Conservation (phyloP, 1,139 yeast genomes). For the Diutina neorugosa region DNA sequence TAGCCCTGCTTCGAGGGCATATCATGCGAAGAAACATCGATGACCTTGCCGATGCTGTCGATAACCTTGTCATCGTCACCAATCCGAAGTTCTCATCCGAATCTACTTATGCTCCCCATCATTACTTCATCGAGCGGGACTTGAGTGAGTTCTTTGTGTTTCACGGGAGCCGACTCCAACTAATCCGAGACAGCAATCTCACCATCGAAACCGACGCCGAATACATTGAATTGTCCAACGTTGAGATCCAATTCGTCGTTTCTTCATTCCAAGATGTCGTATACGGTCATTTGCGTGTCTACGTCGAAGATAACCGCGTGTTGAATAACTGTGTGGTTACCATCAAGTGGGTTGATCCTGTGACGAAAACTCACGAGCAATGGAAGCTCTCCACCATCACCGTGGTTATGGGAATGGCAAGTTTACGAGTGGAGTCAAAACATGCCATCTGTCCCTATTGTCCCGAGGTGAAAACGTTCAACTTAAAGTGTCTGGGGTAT, state of each 20-base stretch:
- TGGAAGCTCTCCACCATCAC: not conserved
- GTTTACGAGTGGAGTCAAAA: not conserved
- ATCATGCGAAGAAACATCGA: not conserved
- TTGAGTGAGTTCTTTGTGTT: not conserved
- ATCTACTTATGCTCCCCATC: not conserved
- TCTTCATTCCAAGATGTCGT: not conserved
- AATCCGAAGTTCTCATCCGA: not conserved
- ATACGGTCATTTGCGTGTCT: not conserved
- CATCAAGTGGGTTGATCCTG: not conserved
- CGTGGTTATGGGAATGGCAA: not conserved
- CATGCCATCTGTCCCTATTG: not conserved
- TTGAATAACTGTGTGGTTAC: not conserved
- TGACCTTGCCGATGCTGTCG: not conserved
- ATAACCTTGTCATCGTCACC: not conserved
- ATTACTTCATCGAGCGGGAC: not conserved
- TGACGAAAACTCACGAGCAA: not conserved
- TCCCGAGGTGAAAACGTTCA: conserved; percentile 1
- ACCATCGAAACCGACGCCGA: not conserved
- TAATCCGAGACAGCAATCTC: not conserved
- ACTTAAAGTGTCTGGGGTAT: not conserved
- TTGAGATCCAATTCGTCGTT: not conserved
- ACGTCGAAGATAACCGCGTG: not conserved
- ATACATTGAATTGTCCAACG: not conserved
- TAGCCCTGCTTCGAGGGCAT: not conserved
- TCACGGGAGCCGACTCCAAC: not conserved